A percentile compares a stretch with the other conserved stretches of the same genome.
Conservation (phyloP, 1,139 yeast genomes). For the Zhuliangozyma blackwelliae region DNA sequence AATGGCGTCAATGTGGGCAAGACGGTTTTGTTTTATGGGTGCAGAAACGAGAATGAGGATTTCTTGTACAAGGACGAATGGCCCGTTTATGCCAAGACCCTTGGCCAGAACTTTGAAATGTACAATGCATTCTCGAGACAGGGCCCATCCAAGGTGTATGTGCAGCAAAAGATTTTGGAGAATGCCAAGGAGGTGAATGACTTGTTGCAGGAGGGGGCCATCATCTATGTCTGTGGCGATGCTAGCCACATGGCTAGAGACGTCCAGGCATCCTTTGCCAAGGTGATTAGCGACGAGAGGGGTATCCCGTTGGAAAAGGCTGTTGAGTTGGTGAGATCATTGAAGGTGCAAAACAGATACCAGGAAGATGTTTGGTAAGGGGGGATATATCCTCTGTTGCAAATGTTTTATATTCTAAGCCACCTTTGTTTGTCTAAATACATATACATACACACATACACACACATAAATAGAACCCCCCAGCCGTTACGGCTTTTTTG, state of each 20-base stretch:
- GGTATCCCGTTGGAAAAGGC: slow-evolving; percentile 63
- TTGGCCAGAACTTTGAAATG: slow-evolving; percentile 67
- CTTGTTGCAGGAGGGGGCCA: slow-evolving; percentile 71
- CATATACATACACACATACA: no score
- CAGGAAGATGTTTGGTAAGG: slow-evolving; percentile 97
- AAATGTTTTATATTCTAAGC: not conserved
- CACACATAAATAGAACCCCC: no score
- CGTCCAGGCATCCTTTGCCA: slow-evolving; percentile 70
- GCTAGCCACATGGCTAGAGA: slow-evolving; percentile 96
- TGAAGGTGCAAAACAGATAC: slow-evolving; percentile 81
- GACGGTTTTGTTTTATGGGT: slow-evolving; percentile 78
- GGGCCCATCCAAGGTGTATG: slow-evolving; percentile 66
- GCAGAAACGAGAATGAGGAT: slow-evolving; percentile 72
- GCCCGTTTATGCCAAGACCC: slow-evolving; percentile 60
- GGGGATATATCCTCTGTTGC: not conserved
- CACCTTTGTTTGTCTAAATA: no score
- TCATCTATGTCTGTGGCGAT: slow-evolving; percentile 94
- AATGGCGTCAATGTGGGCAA: slow-evolving; percentile 62
- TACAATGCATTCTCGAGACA: slow-evolving; percentile 87
- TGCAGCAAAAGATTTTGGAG: slow-evolving; percentile 74
- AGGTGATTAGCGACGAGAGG: slow-evolving; percentile 59
- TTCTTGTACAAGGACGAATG: slow-evolving; percentile 84
- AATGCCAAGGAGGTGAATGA: slow-evolving; percentile 51
- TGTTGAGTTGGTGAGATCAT: slow-evolving; percentile 69
- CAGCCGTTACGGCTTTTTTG: no score